Evolutionary conservation across 2,329 filamentous ascomycete species (phyloP), one percentile per base, ranked within the genome.

Genomic region (Fusarium sp.): DNA sequence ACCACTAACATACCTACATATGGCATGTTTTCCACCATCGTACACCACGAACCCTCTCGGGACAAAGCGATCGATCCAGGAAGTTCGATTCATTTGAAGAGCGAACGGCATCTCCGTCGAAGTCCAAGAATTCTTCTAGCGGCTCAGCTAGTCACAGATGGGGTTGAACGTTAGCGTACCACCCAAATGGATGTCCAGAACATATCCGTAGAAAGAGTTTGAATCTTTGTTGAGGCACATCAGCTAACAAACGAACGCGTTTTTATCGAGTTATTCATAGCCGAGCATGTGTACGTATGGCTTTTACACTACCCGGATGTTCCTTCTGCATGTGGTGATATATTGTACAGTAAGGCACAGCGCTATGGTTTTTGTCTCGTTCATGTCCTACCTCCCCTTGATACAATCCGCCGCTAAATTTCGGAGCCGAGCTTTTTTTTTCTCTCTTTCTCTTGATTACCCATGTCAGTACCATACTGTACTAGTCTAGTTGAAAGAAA

Each of bases 91-190:
- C 22, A 53, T 47, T 44, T 52, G 27, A 40, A 60, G 20, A 32
- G 24, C 13, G 30, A 53, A 55, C 56, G 57, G 67, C 61, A 44
- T 57, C 52, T 52, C 66, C 67, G 49, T 55, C 32, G 29, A 47
- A 58, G 53, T 27, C 45, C 45, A 41, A 63, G 51, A 59, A 65
- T 59, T 37, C 40, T 65, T 65, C 60, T 65, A 59, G 61, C 30
- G 60, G 30, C 60, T 34, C 4, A 24, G 25, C 37, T 58, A 65
- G 60, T 29, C 12, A 57, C 45, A 45, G 25, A 57, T 56, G 51
- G 42, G 22, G 41, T 48, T 25, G 18, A 37, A 37, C 34, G 34
- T 57, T 48, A 57, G 59, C 34, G 24, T 25, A 34, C 32, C 30
- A 37, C 32, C 6, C 18, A 7, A n/a, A 37, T 37, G 34, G 34